These are phyloP conservation scores for Penicillium salamii DNA, from an alignment of 495 filamentous ascomycete genomes.

Conservation along the genomic window DNA sequence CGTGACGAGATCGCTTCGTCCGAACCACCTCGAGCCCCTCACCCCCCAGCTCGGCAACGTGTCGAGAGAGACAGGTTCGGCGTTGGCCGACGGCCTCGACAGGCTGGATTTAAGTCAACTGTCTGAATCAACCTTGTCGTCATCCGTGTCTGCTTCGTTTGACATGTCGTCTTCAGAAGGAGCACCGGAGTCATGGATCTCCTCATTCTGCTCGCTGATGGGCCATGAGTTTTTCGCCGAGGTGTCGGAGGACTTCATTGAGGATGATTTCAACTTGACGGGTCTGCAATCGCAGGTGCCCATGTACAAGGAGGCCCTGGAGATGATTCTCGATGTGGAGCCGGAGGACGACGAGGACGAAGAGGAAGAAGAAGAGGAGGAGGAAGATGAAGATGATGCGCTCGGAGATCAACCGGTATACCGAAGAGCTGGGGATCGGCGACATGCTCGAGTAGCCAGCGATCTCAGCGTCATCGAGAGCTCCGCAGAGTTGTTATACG, in stretches of 20 bases:
- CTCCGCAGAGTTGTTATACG: constrained; percentile 95
- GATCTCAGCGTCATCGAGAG: constrained; percentile 94
- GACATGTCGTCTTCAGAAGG: constrained; percentile 72
- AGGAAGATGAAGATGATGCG: constrained; percentile 74
- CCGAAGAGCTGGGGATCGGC: constrained; percentile 60
- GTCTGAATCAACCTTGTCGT: constrained; percentile 48
- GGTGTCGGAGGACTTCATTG: constrained; percentile 97
- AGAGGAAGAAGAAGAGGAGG: constrained; percentile 68
- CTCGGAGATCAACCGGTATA: constrained; percentile 65
- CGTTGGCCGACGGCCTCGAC: constrained; percentile 51
- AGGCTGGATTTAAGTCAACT: constrained; percentile 52
- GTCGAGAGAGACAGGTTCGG: constrained; percentile 51
- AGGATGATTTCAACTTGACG: constrained; percentile 99
- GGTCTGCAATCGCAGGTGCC: constrained; percentile 92
- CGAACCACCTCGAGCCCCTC: constrained; percentile 14
- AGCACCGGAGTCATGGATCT: constrained; percentile 93
- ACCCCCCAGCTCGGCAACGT: constrained; percentile 44
- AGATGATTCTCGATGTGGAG: constrained; percentile 99
- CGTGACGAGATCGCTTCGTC: constrained; percentile 28
- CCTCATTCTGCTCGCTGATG: constrained; percentile 89
- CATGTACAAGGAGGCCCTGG: constrained; percentile 95
- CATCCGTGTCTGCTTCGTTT: constrained; percentile 47
- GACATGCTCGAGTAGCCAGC: constrained; percentile 83
- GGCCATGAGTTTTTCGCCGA: constrained; percentile 99
- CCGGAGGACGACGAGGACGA: constrained; percentile 90